Evolutionary conservation across 345 rosid genomes (phyloP).

Genomic region (Hirschfeldia incana): DNA sequence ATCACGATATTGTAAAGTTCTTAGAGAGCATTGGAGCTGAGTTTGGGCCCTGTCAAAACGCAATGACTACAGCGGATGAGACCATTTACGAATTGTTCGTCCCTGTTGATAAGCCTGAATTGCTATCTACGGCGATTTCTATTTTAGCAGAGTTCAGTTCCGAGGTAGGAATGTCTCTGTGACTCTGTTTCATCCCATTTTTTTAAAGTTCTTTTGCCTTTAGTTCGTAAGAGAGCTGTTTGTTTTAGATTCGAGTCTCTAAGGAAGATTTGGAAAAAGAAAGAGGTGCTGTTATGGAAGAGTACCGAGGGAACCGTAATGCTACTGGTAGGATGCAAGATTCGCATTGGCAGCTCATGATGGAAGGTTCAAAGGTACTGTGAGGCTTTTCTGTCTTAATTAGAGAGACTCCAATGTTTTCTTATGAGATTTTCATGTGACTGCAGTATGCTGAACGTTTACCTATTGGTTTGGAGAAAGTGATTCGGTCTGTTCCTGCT

Average conservation of each 20-base stretch:
- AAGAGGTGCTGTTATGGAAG: constrained; percentile 95
- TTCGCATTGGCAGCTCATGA: constrained; percentile 80
- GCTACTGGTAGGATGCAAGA: constrained; percentile 93
- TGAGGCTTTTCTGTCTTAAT: constrained; percentile 36
- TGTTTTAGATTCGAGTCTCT: constrained; percentile 69
- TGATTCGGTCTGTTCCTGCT: constrained; percentile 76
- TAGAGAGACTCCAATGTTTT: background rate
- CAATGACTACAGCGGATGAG: constrained; percentile 85
- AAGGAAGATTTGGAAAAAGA: constrained; percentile 88
- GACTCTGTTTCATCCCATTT: background rate
- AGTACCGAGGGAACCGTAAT: constrained; percentile 76
- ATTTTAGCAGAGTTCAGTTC: constrained; percentile 86
- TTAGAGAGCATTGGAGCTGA: constrained; percentile 94
- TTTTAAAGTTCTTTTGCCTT: background rate
- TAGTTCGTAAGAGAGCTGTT: constrained; percentile 1
- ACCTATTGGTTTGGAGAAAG: constrained; percentile 90
- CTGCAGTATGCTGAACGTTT: constrained; percentile 91
- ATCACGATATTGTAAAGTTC: constrained; percentile 89
- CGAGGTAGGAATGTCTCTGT: constrained; percentile 52
- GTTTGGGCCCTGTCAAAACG: constrained; percentile 97
- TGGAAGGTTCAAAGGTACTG: constrained; percentile 89
- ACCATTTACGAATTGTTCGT: constrained; percentile 87
- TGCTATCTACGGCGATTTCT: constrained; percentile 77
- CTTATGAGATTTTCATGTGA: constrained; percentile 12
- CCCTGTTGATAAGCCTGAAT: constrained; percentile 72